phyloP scores from a whole-genome alignment of 1,139 yeast genomes.

The Taphrina wiesneri region DNA sequence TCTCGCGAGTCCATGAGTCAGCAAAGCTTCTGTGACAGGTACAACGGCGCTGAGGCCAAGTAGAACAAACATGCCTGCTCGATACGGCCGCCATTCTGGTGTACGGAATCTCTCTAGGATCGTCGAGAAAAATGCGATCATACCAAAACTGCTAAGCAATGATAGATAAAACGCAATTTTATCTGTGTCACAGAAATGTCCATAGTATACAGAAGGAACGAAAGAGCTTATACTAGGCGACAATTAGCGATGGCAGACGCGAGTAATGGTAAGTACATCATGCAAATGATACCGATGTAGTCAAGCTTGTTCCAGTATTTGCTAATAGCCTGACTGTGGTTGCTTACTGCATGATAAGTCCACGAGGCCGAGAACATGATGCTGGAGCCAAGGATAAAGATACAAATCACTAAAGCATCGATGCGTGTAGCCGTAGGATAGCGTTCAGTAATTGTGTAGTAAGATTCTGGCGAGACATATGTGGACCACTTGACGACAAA shows the following conservation, averaged over 20 bases:
- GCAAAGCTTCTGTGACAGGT: slow-evolving; percentile 61
- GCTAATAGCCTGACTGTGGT: slow-evolving; percentile 66
- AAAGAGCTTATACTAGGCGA: slow-evolving; percentile 58
- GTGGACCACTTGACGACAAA: background rate
- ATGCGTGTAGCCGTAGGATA: slow-evolving; percentile 39
- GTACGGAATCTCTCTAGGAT: slow-evolving; percentile 65
- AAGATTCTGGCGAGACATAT: background rate
- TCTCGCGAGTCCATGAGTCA: slow-evolving; percentile 50
- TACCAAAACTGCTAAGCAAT: slow-evolving; percentile 59
- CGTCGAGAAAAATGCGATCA: slow-evolving; percentile 64
- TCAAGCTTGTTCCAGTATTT: slow-evolving; percentile 76
- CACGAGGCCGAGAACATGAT: slow-evolving; percentile 73
- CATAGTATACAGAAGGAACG: slow-evolving; percentile 68
- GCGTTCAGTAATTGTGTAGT: background rate
- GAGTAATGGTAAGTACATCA: slow-evolving; percentile 49
- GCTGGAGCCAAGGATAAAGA: slow-evolving; percentile 56
- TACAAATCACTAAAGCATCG: slow-evolving; percentile 52
- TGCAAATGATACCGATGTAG: slow-evolving; percentile 78
- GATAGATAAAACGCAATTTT: slow-evolving; percentile 52
- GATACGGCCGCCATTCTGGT: slow-evolving; percentile 68
- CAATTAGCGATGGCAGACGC: background rate
- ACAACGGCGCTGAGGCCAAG: slow-evolving; percentile 79
- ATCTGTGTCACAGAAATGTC: slow-evolving; percentile 56
- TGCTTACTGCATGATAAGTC: slow-evolving; percentile 70
- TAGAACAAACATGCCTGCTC: slow-evolving; percentile 75